A percentile compares a stretch with the other conserved stretches of the same genome.
Evolutionary conservation across 176 grass and related monocot genomes (phyloP).

Genomic region (Puya raimondii): DNA sequence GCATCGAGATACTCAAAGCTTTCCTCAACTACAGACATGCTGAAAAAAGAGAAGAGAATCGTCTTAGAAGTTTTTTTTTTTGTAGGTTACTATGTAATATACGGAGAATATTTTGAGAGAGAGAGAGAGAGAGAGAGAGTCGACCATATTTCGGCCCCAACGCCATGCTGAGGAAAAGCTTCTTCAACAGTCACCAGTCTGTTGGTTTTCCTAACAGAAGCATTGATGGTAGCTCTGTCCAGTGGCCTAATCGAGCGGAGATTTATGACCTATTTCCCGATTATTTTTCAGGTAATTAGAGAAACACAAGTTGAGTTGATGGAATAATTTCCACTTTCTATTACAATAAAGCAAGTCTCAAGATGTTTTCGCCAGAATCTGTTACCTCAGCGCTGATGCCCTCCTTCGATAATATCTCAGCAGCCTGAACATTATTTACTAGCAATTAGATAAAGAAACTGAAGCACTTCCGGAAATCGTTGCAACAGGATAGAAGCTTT

Average conservation of each 20-base stretch:
- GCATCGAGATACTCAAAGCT: conserved; percentile 96
- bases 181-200: conserved; percentile 79
- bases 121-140: neutral
- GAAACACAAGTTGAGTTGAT: neutral
- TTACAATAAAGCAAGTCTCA: neutral
- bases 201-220: conserved; percentile 95
- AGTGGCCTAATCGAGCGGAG: conserved; percentile 87
- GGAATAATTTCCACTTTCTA: neutral
- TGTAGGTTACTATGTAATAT: neutral
- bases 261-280: conserved; percentile 74
- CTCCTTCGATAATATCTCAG: conserved; percentile 84
- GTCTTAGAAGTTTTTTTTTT: neutral
- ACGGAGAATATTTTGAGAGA: neutral
- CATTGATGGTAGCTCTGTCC: conserved; percentile 77
- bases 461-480: neutral
- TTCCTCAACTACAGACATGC: conserved; percentile 88
- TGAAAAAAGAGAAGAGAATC: conserved; percentile 14
- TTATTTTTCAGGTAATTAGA: neutral
- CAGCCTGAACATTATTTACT: conserved; percentile 49
- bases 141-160: conserved; percentile 95
- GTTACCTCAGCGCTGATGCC: conserved; percentile 91
- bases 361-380: conserved; percentile 14
- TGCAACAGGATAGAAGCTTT: neutral
- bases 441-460: conserved; percentile 1
- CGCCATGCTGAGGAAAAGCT: conserved; percentile 86